A percentile compares a stretch with the other conserved stretches of the same genome.
Evolutionary conservation across 495 filamentous ascomycete genomes (phyloP).

Genomic region (Xylaria bambusicola): DNA sequence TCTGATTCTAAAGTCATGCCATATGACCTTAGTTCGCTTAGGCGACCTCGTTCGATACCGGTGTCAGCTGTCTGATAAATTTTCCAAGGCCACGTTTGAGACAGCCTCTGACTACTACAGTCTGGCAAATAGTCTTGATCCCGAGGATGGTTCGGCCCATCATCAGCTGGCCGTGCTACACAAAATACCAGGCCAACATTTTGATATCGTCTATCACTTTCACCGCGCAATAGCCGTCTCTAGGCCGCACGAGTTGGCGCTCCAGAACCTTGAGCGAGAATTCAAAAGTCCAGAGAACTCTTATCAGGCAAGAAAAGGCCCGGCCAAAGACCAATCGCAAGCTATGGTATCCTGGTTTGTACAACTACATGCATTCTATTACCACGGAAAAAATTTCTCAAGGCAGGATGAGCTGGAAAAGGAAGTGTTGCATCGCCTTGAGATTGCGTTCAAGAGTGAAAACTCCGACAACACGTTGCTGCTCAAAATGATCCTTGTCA

Average conservation of each 20-base stretch:
- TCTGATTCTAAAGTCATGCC: constrained; percentile 70
- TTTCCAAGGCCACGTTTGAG: constrained; percentile 58
- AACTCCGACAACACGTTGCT: constrained; percentile 63
- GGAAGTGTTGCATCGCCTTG: constrained; percentile 77
- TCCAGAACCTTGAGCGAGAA: constrained; percentile 74
- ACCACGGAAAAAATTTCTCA: constrained; percentile 65
- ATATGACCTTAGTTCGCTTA: constrained; percentile 79
- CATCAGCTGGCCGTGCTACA: constrained; percentile 90
- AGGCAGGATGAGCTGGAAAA: constrained; percentile 83
- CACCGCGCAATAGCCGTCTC: constrained; percentile 76
- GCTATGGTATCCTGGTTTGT: constrained; percentile 79
- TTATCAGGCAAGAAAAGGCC: constrained; percentile 24
- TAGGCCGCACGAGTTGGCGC: constrained; percentile 71
- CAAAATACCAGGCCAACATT: constrained; percentile 70
- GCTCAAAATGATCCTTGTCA: constrained; percentile 76
- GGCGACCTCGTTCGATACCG: constrained; percentile 93
- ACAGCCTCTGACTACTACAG: constrained; percentile 83
- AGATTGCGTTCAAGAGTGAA: constrained; percentile 64
- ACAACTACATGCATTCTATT: constrained; percentile 83
- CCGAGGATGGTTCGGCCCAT: constrained; percentile 75
- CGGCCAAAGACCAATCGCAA: constrained; percentile 28
- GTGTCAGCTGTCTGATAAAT: constrained; percentile 58
- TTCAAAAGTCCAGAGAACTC: constrained; percentile 63
- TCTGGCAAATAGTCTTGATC: constrained; percentile 75
- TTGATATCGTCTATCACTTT: constrained; percentile 83